phyloP scores from a whole-genome alignment of 768 basidiomycete species.

The Boletus huronensis region DNA sequence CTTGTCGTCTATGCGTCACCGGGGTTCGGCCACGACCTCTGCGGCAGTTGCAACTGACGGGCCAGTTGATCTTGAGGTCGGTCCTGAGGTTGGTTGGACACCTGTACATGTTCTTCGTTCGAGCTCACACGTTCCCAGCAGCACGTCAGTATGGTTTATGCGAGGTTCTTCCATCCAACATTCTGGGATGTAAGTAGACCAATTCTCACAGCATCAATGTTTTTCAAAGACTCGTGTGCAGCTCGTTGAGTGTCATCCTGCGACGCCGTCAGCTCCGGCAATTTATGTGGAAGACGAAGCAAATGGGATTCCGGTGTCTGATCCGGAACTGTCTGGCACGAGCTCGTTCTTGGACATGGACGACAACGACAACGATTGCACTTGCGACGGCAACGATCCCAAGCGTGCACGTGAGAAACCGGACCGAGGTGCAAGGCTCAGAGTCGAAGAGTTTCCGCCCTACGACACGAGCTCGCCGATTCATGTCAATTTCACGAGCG shows the following conservation, averaged over 20 bases:
- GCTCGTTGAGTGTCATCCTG: slow-evolving; percentile 15
- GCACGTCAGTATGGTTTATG: slow-evolving; percentile 22
- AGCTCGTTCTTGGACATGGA: slow-evolving; percentile 16
- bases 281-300: slow-evolving; percentile 22
- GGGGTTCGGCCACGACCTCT: neutral
- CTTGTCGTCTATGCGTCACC: slow-evolving; percentile 7
- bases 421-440: neutral
- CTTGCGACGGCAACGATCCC: neutral
- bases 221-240: neutral
- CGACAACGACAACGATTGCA: neutral
- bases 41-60: neutral
- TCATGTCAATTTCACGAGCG: slow-evolving; percentile 8
- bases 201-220: neutral
- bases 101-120: neutral
- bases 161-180: slow-evolving; percentile 20
- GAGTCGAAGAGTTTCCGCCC: slow-evolving; percentile 1
- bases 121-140: neutral
- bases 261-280: slow-evolving; percentile 12
- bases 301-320: slow-evolving; percentile 1
- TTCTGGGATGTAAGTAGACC: slow-evolving; percentile 16
- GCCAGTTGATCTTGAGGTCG: slow-evolving; percentile 8
- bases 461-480: slow-evolving; percentile 10
- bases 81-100: slow-evolving; percentile 4
- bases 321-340: slow-evolving; percentile 2
- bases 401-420: neutral